Evolutionary conservation across 78 protist species (phyloP).

Genomic region (Capsaspora owczarzaki): DNA sequence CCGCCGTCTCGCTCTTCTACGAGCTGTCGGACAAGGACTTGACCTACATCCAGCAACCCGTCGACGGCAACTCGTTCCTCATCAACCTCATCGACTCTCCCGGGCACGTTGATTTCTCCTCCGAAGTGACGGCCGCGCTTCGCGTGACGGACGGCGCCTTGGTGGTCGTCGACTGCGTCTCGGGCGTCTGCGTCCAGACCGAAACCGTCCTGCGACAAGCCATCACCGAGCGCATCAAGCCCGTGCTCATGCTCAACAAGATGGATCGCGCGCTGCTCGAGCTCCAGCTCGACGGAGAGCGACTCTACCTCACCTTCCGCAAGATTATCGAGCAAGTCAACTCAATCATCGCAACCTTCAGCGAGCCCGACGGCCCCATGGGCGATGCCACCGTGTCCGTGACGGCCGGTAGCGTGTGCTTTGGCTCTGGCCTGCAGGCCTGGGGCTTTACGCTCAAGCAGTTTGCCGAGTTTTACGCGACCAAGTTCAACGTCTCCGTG

Average conservation of each 20-base stretch:
- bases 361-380: constrained; percentile 59
- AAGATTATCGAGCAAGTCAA: constrained; percentile 83
- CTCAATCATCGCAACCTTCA: constrained; percentile 83
- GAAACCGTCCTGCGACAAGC: constrained; percentile 99
- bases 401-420: constrained; percentile 86
- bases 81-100: constrained; percentile 98
- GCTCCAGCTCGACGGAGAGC: constrained; percentile 91
- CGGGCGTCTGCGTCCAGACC: constrained; percentile 99
- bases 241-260: constrained; percentile 96
- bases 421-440: constrained; percentile 97
- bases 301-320: constrained; percentile 76
- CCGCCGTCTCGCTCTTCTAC: constrained; percentile 93
- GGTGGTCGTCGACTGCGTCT: constrained; percentile 98
- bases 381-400: constrained; percentile 88
- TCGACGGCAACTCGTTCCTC: constrained; percentile 56
- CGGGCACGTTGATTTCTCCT: constrained; percentile 98
- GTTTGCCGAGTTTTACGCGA: constrained; percentile 82
- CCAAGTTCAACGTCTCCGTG: constrained; percentile 54
- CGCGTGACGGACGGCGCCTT: constrained; percentile 99
- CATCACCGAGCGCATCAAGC: constrained; percentile 94
- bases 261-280: constrained; percentile 95
- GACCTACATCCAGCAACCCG: constrained; percentile 24
- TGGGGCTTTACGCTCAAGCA: constrained; percentile 98
- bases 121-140: constrained; percentile 99
- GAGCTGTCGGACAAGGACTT: constrained; percentile 53